phyloP scores from a whole-genome alignment of 192 early-diverging fungal species.

The Mortierella claussenii region DNA sequence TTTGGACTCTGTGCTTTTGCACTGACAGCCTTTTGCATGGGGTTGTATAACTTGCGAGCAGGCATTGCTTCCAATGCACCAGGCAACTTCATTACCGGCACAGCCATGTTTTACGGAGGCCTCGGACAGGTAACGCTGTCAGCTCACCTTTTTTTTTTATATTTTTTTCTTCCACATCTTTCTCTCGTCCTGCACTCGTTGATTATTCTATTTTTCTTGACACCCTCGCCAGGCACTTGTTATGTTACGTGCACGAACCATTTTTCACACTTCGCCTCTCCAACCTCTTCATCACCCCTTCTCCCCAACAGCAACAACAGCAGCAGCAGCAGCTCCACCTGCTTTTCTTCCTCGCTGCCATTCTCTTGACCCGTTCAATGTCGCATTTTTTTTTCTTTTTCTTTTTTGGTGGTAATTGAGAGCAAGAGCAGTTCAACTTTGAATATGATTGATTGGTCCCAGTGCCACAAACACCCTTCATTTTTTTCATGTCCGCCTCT shows the following conservation, averaged over 20 bases:
- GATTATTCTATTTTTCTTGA: background rate
- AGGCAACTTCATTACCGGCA: conserved; percentile 43
- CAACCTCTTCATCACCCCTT: background rate
- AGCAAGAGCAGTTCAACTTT: too few relatives aligned
- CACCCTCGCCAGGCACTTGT: background rate
- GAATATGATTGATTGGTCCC: conserved; percentile 2
- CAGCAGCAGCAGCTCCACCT: too few relatives aligned
- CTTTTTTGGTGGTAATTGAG: too few relatives aligned
- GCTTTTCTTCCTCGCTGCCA: background rate
- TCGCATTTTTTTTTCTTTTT: too few relatives aligned
- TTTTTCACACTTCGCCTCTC: background rate
- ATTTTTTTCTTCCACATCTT: background rate
- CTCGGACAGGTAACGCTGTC: conserved; percentile 37
- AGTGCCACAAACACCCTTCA: background rate
- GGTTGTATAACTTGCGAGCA: conserved; percentile 40
- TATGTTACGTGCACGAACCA: background rate
- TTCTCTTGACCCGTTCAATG: too few relatives aligned
- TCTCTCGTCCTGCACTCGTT: background rate
- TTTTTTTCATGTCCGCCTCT: conserved; percentile 3
- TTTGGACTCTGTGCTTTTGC: conserved; percentile 53
- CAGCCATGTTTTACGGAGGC: conserved; percentile 44
- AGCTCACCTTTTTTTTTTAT: background rate
- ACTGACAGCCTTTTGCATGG: conserved; percentile 49
- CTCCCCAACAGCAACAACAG: too few relatives aligned
- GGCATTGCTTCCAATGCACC: conserved; percentile 24